Percentiles rank a stretch among this genome's conserved stretches.
Evolutionary conservation across 352 stramenopile species (phyloP).

Genomic region (Pythium dissotocum): DNA sequence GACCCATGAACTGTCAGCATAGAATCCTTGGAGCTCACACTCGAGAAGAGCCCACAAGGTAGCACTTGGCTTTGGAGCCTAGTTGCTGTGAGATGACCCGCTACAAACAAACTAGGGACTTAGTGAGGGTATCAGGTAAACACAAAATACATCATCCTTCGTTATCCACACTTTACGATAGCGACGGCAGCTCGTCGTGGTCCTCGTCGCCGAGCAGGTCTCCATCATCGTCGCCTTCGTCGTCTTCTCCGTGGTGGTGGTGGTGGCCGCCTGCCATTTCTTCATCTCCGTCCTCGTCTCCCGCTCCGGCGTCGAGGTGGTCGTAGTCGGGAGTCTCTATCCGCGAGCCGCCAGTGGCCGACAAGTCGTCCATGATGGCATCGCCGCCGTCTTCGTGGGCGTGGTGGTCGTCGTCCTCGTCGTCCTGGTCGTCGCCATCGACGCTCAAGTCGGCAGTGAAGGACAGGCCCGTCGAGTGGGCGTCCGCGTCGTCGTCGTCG

Average conservation of each 20-base stretch:
- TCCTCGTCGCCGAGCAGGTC: slow-evolving; percentile 32
- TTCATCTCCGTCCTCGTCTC: slow-evolving; percentile 35
- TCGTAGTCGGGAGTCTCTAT: slow-evolving; percentile 24
- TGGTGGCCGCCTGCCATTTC: slow-evolving; percentile 12
- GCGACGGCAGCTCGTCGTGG: slow-evolving; percentile 32
- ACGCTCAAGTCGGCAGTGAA: slow-evolving; percentile 24
- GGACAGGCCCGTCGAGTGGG: slow-evolving; percentile 14
- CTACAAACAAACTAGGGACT: too few species aligned
- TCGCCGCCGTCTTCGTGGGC: slow-evolving; percentile 8
- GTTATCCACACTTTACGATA: slow-evolving; percentile 12
- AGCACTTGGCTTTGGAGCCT: too few species aligned
- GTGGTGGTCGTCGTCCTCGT: slow-evolving; percentile 10
- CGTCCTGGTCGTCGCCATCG: slow-evolving; percentile 8
- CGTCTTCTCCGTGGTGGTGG: slow-evolving; percentile 20
- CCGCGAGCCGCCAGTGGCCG: slow-evolving; percentile 1
- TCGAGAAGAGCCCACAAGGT: too few species aligned
- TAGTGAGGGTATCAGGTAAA: neutral
- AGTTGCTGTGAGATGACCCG: too few species aligned
- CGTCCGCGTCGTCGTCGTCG: slow-evolving; percentile 19
- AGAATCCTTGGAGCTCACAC: too few species aligned
- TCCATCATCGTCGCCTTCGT: slow-evolving; percentile 34
- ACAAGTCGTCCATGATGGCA: slow-evolving; percentile 9
- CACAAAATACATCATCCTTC: neutral
- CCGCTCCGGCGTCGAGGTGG: slow-evolving; percentile 9
- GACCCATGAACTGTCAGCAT: too few species aligned